Evolutionary conservation across 768 basidiomycete species (phyloP).

Genomic region (Tricholoma matsutake): DNA sequence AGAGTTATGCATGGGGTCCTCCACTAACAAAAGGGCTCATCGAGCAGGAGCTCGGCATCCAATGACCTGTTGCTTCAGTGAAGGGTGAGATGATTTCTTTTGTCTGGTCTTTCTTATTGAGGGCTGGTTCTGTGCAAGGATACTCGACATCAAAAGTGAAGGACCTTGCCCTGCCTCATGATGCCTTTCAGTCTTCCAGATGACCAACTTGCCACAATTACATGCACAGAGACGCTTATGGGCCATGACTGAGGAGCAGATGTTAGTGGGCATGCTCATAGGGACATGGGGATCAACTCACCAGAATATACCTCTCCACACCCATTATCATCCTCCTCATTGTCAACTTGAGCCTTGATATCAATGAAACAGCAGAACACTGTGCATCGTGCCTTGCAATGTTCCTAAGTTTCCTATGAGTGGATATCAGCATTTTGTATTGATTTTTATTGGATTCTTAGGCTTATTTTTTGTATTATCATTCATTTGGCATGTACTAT

Average conservation of each 20-base stretch:
- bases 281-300: background rate
- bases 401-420: background rate
- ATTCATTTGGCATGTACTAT: background rate
- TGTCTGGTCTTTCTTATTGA: background rate
- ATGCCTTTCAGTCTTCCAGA: background rate
- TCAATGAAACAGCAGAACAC: background rate
- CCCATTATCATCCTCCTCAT: background rate
- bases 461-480: background rate
- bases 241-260: background rate
- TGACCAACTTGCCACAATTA: background rate
- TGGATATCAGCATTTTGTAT: background rate
- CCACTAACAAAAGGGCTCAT: background rate
- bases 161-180: background rate
- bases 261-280: background rate
- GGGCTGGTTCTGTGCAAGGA: background rate
- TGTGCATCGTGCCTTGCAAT: background rate
- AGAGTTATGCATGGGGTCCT: background rate
- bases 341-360: background rate
- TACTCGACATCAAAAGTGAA: background rate
- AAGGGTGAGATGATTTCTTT: background rate
- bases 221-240: background rate
- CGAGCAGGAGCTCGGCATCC: background rate
- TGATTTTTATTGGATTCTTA: background rate
- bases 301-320: background rate
- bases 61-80: background rate